phyloP scores from a whole-genome alignment of 176 grass and related monocot species.

The Neostapfia colusana region DNA sequence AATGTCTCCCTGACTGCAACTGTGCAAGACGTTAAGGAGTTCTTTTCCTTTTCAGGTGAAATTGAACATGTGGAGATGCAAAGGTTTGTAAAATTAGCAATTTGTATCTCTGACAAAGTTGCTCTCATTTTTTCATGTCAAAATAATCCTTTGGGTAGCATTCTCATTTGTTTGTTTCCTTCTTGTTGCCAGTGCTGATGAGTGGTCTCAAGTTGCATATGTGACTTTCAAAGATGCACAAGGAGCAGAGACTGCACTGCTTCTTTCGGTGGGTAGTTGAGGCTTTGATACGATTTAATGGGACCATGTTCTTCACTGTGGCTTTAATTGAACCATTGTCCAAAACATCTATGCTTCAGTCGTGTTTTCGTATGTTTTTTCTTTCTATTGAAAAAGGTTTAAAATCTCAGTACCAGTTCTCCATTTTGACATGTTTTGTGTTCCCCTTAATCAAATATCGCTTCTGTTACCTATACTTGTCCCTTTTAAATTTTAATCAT shows the following conservation, averaged over 20 bases:
- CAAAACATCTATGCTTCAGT: not conserved
- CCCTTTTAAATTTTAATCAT: constrained; percentile 7
- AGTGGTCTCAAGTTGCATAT: constrained; percentile 96
- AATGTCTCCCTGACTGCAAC: constrained; percentile 85
- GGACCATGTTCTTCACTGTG: not conserved
- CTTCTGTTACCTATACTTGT: constrained; percentile 10
- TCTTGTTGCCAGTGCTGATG: constrained; percentile 60
- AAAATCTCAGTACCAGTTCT: constrained; percentile 1
- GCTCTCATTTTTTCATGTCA: not conserved
- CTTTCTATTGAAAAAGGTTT: not conserved
- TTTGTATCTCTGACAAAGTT: not conserved
- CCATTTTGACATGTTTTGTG: constrained; percentile 4
- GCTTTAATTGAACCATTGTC: not conserved
- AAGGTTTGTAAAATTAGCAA: constrained; percentile 48
- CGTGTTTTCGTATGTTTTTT: constrained; percentile 24
- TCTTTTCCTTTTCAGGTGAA: constrained; percentile 95
- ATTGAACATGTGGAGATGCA: constrained; percentile 88
- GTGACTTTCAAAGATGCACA: constrained; percentile 91
- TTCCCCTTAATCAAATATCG: not conserved
- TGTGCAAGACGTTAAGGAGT: constrained; percentile 85
- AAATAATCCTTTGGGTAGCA: not conserved
- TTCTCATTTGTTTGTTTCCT: constrained; percentile 1
- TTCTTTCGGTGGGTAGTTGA: constrained; percentile 77
- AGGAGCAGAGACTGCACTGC: constrained; percentile 89
- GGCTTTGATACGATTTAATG: constrained; percentile 13